A percentile compares a stretch with the other conserved stretches of the same genome.
Conservation (phyloP, 148 eudicot species). For the Vaccinium macrocarpon region DNA sequence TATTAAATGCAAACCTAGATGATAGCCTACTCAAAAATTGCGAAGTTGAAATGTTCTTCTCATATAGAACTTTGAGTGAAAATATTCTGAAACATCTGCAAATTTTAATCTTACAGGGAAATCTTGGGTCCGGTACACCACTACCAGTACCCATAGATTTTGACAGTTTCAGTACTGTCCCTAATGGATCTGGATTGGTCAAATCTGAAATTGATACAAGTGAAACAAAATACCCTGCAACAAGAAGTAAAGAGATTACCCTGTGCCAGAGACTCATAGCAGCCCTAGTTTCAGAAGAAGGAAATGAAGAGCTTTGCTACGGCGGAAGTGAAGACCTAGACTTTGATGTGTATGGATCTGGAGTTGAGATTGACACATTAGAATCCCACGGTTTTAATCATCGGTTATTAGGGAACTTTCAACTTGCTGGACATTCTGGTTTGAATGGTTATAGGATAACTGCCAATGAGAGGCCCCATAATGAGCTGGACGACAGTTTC, state of each 20-base stretch:
- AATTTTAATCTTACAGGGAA: conserved; percentile 29
- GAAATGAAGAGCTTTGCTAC: conserved; percentile 27
- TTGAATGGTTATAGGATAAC: conserved; percentile 36
- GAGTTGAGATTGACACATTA: conserved; percentile 30
- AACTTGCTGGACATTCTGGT: conserved; percentile 28
- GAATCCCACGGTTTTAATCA: conserved; percentile 29
- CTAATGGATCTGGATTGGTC: conserved; percentile 32
- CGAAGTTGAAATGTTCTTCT: conserved; percentile 7
- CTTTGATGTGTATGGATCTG: conserved; percentile 30
- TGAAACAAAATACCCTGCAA: conserved; percentile 24
- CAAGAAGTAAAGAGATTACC: conserved; percentile 28
- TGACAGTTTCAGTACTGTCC: conserved; percentile 22
- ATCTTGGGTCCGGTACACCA: conserved; percentile 19
- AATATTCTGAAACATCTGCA: conserved; percentile 10
- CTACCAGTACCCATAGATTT: conserved; percentile 26
- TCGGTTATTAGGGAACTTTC: conserved; percentile 27
- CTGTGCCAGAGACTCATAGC: conserved; percentile 55
- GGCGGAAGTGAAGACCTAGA: conserved; percentile 29
- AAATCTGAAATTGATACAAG: conserved; percentile 22
- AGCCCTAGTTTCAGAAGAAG: conserved; percentile 67
- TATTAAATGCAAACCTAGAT: background rate
- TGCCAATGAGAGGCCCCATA: conserved; percentile 31
- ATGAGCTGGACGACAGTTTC: conserved; percentile 31
- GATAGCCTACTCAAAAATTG: background rate
- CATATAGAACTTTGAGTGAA: background rate